Evolutionary conservation across 805 yeast species (phyloP).

Genomic region (Brettanomyces custersianus): DNA sequence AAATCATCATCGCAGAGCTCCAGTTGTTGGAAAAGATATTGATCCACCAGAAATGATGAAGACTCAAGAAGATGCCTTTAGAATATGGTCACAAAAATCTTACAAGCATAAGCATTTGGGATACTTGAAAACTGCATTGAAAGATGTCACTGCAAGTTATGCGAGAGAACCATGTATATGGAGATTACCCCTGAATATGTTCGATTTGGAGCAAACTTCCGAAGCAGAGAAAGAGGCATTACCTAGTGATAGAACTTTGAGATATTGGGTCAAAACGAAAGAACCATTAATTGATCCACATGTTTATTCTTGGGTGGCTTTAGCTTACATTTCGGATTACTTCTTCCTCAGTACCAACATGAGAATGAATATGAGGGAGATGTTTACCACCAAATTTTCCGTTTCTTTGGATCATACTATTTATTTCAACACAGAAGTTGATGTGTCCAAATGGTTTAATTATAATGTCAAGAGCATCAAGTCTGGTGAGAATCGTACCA

Average conservation of each 20-base stretch:
- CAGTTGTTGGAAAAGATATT: conserved; percentile 22
- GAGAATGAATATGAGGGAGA: conserved; percentile 38
- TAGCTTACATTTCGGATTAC: conserved; percentile 53
- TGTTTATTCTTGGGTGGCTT: conserved; percentile 43
- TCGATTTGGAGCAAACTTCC: conserved; percentile 19
- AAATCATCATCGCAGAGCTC: conserved; percentile 19
- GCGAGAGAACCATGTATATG: conserved; percentile 26
- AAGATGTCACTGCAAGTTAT: conserved; percentile 18
- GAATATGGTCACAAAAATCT: conserved; percentile 19
- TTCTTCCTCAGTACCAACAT: conserved; percentile 43
- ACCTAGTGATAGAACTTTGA: conserved; percentile 18
- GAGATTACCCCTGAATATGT: conserved; percentile 25
- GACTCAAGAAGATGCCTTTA: conserved; percentile 21
- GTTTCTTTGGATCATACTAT: conserved; percentile 61
- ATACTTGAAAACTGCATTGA: conserved; percentile 15
- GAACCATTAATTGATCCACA: conserved; percentile 14
- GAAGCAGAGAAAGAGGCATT: conserved; percentile 9
- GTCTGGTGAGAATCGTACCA: conserved; percentile 42
- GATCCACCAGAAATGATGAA: conserved; percentile 20
- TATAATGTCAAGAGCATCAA: conserved; percentile 40
- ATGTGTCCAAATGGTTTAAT: conserved; percentile 35
- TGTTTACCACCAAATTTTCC: conserved; percentile 39
- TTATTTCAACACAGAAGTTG: conserved; percentile 50
- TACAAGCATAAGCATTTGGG: conserved; percentile 15
- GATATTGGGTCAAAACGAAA: conserved; percentile 26